Base-by-base conservation (phyloP, 768 basidiomycete species). In the Termitomyces sp. region DNA sequence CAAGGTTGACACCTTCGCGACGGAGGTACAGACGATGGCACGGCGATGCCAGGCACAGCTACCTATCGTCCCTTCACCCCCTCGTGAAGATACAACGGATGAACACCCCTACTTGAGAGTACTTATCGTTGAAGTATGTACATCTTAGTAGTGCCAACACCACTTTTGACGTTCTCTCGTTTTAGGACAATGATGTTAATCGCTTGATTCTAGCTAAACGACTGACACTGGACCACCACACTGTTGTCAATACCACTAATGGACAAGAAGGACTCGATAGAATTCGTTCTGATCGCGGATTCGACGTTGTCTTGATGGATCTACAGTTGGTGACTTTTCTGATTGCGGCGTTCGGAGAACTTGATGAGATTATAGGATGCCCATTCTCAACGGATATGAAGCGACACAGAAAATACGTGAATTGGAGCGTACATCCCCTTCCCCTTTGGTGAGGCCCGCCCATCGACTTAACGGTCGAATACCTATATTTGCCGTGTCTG, bases 271-370 rank as follows among this genome's bases (percentile, higher is more conserved):
- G 82, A 0, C 74, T 91, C 2, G 84, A 89, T 37, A 76, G 77
- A 60, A 73, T 91, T 27, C 69, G 78, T 54, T 67, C 70, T 0
- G 88, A 91, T 67, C 74, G 76, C 41, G 74, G 79, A 4, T 88
- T 89, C 64, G 90, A 95, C 66, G 80, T 79, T 58, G 76, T 93
- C 16, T 74, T 95, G 48, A 95, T 93, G 92, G 91, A 93, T 68
- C 83, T 93, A 12, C 89, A 89, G 87, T 89, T 62, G 60, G 85
- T 75, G 6, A 2, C 6, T 39, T 46, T 36, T 6, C 46, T 13
- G 12, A 48, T 15, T 34, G 4, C 22, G 5, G 39, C 39, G 18
- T 20, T 50, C 22, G 30, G 36, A 36, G 22, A 15, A 36, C 20
- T 33, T 54, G 4, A 41, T 41, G 15, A 24, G 27, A 20, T 47